Evolutionary conservation across 129 eudicot species (phyloP).

Genomic region (Flaveria ramosissima): DNA sequence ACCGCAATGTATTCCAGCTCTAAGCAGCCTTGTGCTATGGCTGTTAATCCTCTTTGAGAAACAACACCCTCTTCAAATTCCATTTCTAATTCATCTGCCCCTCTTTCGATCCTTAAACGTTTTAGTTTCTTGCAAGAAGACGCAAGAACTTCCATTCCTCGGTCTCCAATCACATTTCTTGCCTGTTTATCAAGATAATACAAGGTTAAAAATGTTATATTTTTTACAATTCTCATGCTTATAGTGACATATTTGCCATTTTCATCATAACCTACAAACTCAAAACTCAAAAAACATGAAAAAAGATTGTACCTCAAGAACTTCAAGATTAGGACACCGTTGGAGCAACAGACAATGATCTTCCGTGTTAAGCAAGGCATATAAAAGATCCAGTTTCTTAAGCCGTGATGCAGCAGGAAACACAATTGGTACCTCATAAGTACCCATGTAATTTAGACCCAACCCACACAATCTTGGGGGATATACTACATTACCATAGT

Average conservation of each 20-base stretch:
- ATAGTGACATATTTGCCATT: not conserved
- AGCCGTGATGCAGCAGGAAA: conserved; percentile 62
- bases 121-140: conserved; percentile 58
- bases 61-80: conserved; percentile 78
- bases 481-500: conserved; percentile 44
- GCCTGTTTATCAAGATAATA: conserved; percentile 49
- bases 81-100: conserved; percentile 75
- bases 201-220: not conserved
- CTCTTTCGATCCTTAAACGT: conserved; percentile 77
- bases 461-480: conserved; percentile 59
- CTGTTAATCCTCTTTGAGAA: conserved; percentile 75
- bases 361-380: conserved; percentile 62
- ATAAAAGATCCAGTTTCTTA: conserved; percentile 71
- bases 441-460: conserved; percentile 65
- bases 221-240: not conserved
- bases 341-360: conserved; percentile 60
- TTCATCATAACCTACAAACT: not conserved
- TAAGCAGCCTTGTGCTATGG: conserved; percentile 69
- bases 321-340: conserved; percentile 75
- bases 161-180: conserved; percentile 74
- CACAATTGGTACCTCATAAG: conserved; percentile 57
- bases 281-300: not conserved
- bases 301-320: conserved; percentile 66
- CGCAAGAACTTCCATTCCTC: conserved; percentile 72
- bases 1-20: conserved; percentile 77